Evolutionary conservation across 345 rosid species (phyloP).

Genomic region (Melaleuca quinquenervia): DNA sequence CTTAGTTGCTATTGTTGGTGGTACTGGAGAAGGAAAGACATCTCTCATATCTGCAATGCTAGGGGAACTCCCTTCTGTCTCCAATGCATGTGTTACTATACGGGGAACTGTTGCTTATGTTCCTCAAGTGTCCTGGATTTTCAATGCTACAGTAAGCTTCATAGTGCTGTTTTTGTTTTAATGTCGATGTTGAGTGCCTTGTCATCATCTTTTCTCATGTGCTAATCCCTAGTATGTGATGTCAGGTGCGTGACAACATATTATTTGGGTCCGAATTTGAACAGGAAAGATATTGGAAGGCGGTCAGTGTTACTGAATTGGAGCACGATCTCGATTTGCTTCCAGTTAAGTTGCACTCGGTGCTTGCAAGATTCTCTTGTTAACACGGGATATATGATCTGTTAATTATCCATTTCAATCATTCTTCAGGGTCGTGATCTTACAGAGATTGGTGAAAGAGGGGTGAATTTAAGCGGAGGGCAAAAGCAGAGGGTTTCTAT

Average conservation of each 20-base stretch:
- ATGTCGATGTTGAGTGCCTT: background rate
- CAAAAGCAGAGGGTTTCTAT: conserved; percentile 98
- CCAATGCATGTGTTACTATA: conserved; percentile 36
- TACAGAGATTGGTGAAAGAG: conserved; percentile 98
- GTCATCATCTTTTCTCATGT: background rate
- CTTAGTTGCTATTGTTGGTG: conserved; percentile 86
- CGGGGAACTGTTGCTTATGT: conserved; percentile 92
- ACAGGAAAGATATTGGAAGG: conserved; percentile 51
- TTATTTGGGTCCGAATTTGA: conserved; percentile 75
- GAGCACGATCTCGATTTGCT: conserved; percentile 78
- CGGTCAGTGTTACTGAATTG: conserved; percentile 71
- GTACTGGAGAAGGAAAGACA: conserved; percentile 97
- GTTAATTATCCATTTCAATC: background rate
- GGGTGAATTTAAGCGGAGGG: conserved; percentile 98
- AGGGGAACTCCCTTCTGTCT: conserved; percentile 66
- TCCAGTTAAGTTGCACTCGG: conserved; percentile 51
- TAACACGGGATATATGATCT: background rate
- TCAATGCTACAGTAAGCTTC: conserved; percentile 82
- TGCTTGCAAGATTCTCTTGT: background rate
- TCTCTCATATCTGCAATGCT: conserved; percentile 93
- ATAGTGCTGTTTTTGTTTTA: background rate
- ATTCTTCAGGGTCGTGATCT: conserved; percentile 68
- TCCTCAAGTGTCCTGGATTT: conserved; percentile 98
- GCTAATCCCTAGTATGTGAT: background rate
- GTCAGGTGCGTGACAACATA: conserved; percentile 80